A percentile compares a stretch with the other conserved stretches of the same genome.
Evolutionary conservation across 257 asterid species (phyloP).

Genomic region (Solanum chiquidenum): DNA sequence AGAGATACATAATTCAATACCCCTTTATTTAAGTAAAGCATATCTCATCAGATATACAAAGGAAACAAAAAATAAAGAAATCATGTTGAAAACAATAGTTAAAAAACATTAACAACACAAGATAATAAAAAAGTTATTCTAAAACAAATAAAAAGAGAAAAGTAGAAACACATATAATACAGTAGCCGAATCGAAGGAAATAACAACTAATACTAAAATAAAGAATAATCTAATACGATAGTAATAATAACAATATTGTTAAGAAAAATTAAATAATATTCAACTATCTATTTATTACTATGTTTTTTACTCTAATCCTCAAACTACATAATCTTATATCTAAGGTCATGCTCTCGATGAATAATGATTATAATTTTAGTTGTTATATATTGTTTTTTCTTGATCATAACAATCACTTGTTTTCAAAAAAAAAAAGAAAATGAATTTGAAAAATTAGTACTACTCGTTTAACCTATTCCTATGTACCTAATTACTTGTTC

Average conservation of each 20-base stretch:
- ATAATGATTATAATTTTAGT: too few species aligned
- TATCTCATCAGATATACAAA: neutral
- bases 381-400: too few species aligned
- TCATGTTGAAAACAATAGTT: neutral
- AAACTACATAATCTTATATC: too few species aligned
- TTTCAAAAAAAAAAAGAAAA: too few species aligned
- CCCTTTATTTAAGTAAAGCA: neutral
- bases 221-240: too few species aligned
- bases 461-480: neutral
- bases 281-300: too few species aligned
- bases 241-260: neutral
- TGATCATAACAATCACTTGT: neutral
- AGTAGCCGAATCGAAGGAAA: neutral
- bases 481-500: too few species aligned
- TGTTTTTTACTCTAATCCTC: neutral
- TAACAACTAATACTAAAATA: neutral
- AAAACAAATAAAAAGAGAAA: neutral
- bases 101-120: neutral
- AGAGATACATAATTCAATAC: fast-evolving
- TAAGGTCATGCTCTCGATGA: fast-evolving
- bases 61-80: too few species aligned
- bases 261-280: neutral
- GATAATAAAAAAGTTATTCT: too few species aligned
- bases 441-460: neutral
- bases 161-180: neutral